These are phyloP conservation scores for Tricladium varicosporioides DNA, from an alignment of 2,329 filamentous ascomycete species.

Conservation along the genomic window DNA sequence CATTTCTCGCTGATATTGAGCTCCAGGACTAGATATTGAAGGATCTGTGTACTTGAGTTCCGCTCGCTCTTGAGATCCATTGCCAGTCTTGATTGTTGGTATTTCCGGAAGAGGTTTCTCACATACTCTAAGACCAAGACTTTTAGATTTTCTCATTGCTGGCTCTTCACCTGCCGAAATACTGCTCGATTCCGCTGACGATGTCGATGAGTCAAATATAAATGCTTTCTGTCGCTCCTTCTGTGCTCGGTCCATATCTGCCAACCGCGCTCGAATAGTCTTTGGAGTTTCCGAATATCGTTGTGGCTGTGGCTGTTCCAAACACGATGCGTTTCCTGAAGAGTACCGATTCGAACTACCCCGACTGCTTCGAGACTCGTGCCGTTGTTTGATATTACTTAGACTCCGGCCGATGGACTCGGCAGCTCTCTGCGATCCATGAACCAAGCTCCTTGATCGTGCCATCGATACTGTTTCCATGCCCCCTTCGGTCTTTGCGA, in stretches of 20 bases:
- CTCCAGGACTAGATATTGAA: not conserved
- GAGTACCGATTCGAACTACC: conserved; percentile 6
- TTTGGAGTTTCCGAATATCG: not conserved
- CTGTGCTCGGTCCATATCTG: conserved; percentile 13
- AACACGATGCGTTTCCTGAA: not conserved
- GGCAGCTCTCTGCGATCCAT: conserved; percentile 24
- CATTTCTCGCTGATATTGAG: conserved; percentile 9
- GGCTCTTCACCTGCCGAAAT: not conserved
- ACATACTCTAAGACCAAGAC: conserved; percentile 9
- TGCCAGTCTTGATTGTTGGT: conserved; percentile 2
- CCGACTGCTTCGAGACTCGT: conserved; percentile 10
- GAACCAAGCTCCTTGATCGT: conserved; percentile 30
- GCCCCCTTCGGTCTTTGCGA: conserved; percentile 30
- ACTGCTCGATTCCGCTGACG: conserved; percentile 16
- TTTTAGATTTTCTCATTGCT: not conserved
- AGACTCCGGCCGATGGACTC: conserved; percentile 22
- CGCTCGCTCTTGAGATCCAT: not conserved
- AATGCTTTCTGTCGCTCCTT: conserved; percentile 10
- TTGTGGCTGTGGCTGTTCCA: not conserved
- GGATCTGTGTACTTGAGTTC: not conserved
- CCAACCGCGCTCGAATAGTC: conserved; percentile 9
- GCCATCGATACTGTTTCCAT: conserved; percentile 31
- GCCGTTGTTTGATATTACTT: conserved; percentile 25
- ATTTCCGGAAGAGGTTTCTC: conserved; percentile 23
- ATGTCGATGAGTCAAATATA: conserved; percentile 20